Evolutionary conservation across 2,329 filamentous ascomycete species (phyloP), one percentile per base, ranked within the genome.

Genomic region (Colletotrichum sansevieriae): DNA sequence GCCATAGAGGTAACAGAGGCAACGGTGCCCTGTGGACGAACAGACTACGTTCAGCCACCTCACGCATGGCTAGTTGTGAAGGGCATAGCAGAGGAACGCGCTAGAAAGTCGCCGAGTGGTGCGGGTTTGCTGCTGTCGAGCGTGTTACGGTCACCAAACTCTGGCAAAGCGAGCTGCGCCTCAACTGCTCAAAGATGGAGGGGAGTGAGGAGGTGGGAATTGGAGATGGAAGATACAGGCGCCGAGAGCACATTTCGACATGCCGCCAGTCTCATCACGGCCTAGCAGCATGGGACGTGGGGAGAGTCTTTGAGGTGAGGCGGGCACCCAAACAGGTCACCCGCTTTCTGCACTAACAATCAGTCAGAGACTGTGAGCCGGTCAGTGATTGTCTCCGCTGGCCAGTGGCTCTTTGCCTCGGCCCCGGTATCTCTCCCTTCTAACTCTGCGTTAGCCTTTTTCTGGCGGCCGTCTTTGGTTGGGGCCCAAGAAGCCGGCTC

Each of bases 401-500:
- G 29, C 25, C 22, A 44, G 51, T 67, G 64, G 59, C 44, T 52
- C 51, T 52, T 52, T 29, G 35, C 52, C 54, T 20, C 58, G n/a
- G 57, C 12, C 51, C 52, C 54, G 39, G 54, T 18, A 46, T n/a
- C 54, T 64, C 18, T 56, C 25, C 25, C 63, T 52, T 46, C 6
- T 18, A 18, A 18, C 55, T 52, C 46, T 65, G 55, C 55, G 18
- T 43, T 59, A 59, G 65, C 44, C 20, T 59, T 68, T 39, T 18
- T 49, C 55, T 41, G 12, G 63, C 46, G 60, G 54, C 59, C 65
- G 60, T 22, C 54, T 62, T 55, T 65, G 65, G 61, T 56, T 60
- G 65, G 65, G 60, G 65, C 65, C 65, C 65, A 68, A 65, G 65
- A 65, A 68, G 65, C 61, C 61, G 65, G 65, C 65, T 68, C 65